phyloP scores from a whole-genome alignment of 805 yeast genomes.

The Pichia cephalocereana region DNA sequence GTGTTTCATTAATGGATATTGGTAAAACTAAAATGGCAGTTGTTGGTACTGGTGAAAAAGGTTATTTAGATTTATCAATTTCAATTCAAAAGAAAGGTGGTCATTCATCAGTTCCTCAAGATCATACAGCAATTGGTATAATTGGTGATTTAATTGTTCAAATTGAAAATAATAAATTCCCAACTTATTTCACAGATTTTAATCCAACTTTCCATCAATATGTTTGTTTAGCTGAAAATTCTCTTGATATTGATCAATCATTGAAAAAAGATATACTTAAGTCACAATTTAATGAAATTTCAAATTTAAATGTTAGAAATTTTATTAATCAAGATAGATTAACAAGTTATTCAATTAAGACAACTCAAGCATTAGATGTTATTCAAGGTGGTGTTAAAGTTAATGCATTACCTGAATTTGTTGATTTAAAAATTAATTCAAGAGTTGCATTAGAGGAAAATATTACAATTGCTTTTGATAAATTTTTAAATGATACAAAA shows the following conservation, averaged over 20 bases:
- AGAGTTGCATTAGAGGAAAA: slow-evolving; percentile 38
- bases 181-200: slow-evolving; percentile 29
- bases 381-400: slow-evolving; percentile 40
- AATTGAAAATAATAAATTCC: slow-evolving; percentile 31
- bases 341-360: slow-evolving; percentile 31
- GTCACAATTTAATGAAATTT: slow-evolving; percentile 27
- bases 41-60: slow-evolving; percentile 43
- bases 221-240: slow-evolving; percentile 39
- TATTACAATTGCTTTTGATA: slow-evolving; percentile 26
- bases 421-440: slow-evolving; percentile 33
- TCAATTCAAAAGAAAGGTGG: slow-evolving; percentile 40
- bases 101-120: slow-evolving; percentile 42
- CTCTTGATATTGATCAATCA: slow-evolving; percentile 25
- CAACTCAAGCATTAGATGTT: slow-evolving; percentile 42
- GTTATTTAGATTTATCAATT: slow-evolving; percentile 33
- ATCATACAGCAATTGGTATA: slow-evolving; percentile 40
- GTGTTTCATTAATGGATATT: slow-evolving; percentile 26
- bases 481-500: slow-evolving; percentile 25
- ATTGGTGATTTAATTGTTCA: slow-evolving; percentile 32
- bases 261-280: slow-evolving; percentile 31
- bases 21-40: slow-evolving; percentile 33
- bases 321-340: slow-evolving; percentile 22
- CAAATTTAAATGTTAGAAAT: slow-evolving; percentile 31
- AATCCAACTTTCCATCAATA: slow-evolving; percentile 37
- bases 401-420: slow-evolving; percentile 43